Conservation (phyloP, 1,139 yeast species). For the Suhomyces atakaporum region DNA sequence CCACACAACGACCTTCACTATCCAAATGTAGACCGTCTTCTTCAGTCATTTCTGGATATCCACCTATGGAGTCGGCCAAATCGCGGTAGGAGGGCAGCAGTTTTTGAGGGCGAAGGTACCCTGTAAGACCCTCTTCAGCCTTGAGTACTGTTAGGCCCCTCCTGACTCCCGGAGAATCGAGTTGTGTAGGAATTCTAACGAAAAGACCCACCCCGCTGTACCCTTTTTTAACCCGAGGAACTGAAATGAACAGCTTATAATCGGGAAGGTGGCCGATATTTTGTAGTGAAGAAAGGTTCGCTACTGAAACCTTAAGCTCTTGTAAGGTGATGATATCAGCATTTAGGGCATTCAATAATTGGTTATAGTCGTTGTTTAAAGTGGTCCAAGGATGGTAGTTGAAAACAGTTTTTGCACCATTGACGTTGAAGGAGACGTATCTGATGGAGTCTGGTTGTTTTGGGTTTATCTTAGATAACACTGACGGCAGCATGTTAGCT, state of each 20-base stretch:
- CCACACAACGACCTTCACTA: conserved; percentile 79
- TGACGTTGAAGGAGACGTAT: conserved; percentile 76
- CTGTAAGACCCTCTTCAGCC: conserved; percentile 94
- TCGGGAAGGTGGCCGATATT: conserved; percentile 58
- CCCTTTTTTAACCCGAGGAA: conserved; percentile 71
- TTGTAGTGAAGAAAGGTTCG: conserved; percentile 39
- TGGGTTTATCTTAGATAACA: background rate
- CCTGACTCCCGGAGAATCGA: conserved; percentile 39
- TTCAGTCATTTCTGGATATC: conserved; percentile 55
- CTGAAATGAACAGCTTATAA: conserved; percentile 65
- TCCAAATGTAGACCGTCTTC: conserved; percentile 56
- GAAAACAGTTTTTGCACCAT: conserved; percentile 77
- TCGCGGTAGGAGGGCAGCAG: conserved; percentile 23
- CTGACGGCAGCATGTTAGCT: background rate
- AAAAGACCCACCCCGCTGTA: conserved; percentile 92
- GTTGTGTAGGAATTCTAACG: conserved; percentile 51
- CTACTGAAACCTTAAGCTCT: conserved; percentile 71
- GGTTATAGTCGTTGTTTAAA: conserved; percentile 44
- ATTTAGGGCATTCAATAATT: conserved; percentile 54
- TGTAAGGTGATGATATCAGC: conserved; percentile 84
- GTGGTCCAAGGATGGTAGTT: conserved; percentile 83
- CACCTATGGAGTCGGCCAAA: conserved; percentile 58
- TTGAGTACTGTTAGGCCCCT: conserved; percentile 52
- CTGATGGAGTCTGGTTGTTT: conserved; percentile 28
- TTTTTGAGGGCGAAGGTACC: conserved; percentile 41